Conservation (phyloP, 2,329 filamentous ascomycete genomes). For the Colletotrichum sp. region DNA sequence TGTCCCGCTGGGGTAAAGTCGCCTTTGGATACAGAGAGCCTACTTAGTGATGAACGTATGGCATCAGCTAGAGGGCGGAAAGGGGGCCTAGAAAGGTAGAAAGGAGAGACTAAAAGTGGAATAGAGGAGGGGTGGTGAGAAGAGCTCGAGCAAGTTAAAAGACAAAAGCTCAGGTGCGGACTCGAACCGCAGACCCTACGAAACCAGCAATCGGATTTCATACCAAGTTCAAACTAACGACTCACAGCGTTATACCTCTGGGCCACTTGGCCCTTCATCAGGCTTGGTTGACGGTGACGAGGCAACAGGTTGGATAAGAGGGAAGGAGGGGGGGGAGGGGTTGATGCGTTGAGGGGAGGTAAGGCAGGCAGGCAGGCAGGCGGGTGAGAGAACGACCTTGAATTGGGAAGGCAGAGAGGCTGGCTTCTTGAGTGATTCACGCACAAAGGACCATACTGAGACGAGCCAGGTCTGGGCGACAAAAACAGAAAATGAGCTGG, state of each 20-base stretch:
- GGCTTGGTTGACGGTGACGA: background rate
- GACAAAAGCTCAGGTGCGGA: background rate
- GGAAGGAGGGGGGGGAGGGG: background rate
- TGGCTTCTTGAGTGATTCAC: background rate
- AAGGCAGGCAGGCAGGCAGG: background rate
- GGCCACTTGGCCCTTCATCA: background rate
- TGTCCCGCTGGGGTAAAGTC: background rate
- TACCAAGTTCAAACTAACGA: background rate
- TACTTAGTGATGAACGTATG: background rate
- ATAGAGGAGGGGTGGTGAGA: too few species aligned
- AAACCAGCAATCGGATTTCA: background rate
- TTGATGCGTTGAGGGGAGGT: background rate
- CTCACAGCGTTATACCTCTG: background rate
- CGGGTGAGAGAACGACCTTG: background rate
- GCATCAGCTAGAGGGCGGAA: background rate
- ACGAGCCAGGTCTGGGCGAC: background rate
- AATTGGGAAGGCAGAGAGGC: background rate
- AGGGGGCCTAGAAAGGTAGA: too few species aligned
- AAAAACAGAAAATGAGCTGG: background rate
- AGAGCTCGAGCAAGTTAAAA: too few species aligned
- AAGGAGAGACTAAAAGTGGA: too few species aligned
- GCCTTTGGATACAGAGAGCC: background rate
- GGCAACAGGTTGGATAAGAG: background rate
- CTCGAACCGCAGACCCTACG: background rate
- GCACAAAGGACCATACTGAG: background rate